Base-by-base conservation (phyloP, 2,329 filamentous ascomycete genomes). In the Sarocladium brachiariae region DNA sequence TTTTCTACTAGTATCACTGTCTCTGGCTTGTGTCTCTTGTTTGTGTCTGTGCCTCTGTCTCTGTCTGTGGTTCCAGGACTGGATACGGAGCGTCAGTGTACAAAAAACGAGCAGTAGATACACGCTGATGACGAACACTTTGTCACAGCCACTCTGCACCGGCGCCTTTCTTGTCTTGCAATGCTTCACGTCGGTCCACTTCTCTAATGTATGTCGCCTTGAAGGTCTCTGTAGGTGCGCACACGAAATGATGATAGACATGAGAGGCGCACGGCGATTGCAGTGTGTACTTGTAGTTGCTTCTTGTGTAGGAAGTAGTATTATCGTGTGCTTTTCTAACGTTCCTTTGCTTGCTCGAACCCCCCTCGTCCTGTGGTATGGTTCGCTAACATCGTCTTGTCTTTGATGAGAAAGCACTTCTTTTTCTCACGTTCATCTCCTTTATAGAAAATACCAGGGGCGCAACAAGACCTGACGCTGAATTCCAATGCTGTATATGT, bases 401-500 rank as follows among this genome's bases (percentile, higher is more conserved):
- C 18, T 35, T n/a, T 35, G 33, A 35, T n/a, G 8, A 35, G 18
- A n/a, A 10, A 10, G 11, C 5, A 10, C 18, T 35, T 35, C 8
- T 31, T 13, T 31, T 13, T 13, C 27, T 31, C 27, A n/a, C 18
- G 33, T 8, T n/a, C 14, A 6, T n/a, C 14, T 5, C 33, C 11
- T 39, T 19, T 25, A 43, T 9, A 9, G 23, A n/a, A 13, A 21
- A 25, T 43, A 16, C 6, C 6, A 24, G n/a, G 4, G 23, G 23
- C 11, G 21, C 23, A 19, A 7, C 8, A 43, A 25, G 27, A 6
- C 4, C 4, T 27, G 39, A 25, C 39, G 39, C 39, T 43, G 39
- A 47, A 33, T 30, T 31, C 24, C 43, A 47, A 47, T 47, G 43
- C 43, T 47, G 7, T 47, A 16, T 47, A 47, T 47, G 43, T 47